Evolutionary conservation across 768 basidiomycete species (phyloP).

Genomic region (Kwoniella sp.): DNA sequence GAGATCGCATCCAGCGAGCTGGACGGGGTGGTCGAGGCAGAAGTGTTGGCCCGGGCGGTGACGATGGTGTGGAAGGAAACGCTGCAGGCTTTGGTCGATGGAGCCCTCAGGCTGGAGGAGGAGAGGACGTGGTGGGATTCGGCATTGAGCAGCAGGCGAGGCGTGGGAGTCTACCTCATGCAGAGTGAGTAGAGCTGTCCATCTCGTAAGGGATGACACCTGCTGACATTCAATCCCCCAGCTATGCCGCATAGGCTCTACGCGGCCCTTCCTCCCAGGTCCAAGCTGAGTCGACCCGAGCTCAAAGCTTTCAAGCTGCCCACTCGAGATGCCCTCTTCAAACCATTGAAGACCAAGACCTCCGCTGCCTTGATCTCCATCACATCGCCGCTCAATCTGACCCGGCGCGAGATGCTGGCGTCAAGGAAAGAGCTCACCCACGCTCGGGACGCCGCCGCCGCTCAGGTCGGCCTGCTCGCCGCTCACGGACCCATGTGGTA

Average conservation of each 20-base stretch:
- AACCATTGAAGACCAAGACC: conserved; percentile 21
- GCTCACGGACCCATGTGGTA: conserved; percentile 40
- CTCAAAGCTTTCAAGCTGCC: conserved; percentile 30
- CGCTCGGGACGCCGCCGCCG: conserved; percentile 36
- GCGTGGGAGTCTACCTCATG: conserved; percentile 63
- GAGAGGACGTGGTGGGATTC: conserved; percentile 84
- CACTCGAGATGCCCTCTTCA: conserved; percentile 34
- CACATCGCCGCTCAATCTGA: conserved; percentile 41
- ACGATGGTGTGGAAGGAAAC: conserved; percentile 54
- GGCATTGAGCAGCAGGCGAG: conserved; percentile 60
- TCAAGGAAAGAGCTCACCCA: conserved; percentile 30
- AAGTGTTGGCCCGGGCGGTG: conserved; percentile 42
- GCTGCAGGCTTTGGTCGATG: conserved; percentile 61
- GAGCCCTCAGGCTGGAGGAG: conserved; percentile 66
- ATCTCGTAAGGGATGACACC: background rate
- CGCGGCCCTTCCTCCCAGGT: conserved; percentile 29
- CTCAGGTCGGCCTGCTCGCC: conserved; percentile 40
- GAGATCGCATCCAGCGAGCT: conserved; percentile 16
- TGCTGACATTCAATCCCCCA: conserved; percentile 3
- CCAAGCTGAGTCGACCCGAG: conserved; percentile 22
- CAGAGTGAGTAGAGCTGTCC: conserved; percentile 61
- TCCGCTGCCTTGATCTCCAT: conserved; percentile 30
- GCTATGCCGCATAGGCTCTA: conserved; percentile 38
- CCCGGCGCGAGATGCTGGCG: conserved; percentile 43
- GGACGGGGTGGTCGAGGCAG: conserved; percentile 34